Evolutionary conservation across 495 filamentous ascomycete species (phyloP).

Genomic region (Talaromyces proteolyticus): DNA sequence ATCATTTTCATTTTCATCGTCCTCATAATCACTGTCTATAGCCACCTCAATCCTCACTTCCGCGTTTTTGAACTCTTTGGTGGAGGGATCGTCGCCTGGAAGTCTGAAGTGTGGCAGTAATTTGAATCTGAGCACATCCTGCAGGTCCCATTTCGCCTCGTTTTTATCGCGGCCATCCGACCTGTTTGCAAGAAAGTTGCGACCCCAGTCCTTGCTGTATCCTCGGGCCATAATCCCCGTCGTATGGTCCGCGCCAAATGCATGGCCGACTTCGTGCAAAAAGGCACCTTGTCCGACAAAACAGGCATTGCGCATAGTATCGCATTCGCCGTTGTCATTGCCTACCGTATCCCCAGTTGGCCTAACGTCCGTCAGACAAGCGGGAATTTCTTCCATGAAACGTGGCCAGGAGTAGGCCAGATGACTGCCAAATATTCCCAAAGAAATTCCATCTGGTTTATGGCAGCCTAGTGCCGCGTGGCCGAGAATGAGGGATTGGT

Average conservation of each 20-base stretch:
- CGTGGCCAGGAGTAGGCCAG: conserved; percentile 41
- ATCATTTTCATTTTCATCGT: background rate
- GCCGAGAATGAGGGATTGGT: conserved; percentile 25
- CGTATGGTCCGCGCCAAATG: conserved; percentile 29
- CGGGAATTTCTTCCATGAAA: conserved; percentile 35
- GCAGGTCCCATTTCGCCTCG: conserved; percentile 27
- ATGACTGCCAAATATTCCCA: conserved; percentile 43
- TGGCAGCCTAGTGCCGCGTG: conserved; percentile 39
- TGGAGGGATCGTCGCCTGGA: conserved; percentile 17
- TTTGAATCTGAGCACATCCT: conserved; percentile 25
- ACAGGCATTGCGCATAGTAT: conserved; percentile 30
- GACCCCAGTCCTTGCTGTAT: conserved; percentile 29
- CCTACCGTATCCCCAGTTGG: conserved; percentile 24
- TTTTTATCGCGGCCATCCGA: conserved; percentile 7
- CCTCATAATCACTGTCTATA: background rate
- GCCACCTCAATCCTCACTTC: conserved; percentile 5
- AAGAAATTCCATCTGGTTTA: conserved; percentile 29
- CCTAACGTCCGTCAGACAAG: conserved; percentile 25
- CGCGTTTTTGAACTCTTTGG: conserved; percentile 1
- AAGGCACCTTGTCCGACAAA: conserved; percentile 35
- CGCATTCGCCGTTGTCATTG: conserved; percentile 33
- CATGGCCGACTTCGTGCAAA: conserved; percentile 34
- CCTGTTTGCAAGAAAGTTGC: conserved; percentile 16
- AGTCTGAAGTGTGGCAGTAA: conserved; percentile 26
- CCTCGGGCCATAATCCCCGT: conserved; percentile 31